These are phyloP conservation scores for Aureobasidium musti DNA, from an alignment of 2,329 filamentous ascomycete genomes.

Conservation along the genomic window DNA sequence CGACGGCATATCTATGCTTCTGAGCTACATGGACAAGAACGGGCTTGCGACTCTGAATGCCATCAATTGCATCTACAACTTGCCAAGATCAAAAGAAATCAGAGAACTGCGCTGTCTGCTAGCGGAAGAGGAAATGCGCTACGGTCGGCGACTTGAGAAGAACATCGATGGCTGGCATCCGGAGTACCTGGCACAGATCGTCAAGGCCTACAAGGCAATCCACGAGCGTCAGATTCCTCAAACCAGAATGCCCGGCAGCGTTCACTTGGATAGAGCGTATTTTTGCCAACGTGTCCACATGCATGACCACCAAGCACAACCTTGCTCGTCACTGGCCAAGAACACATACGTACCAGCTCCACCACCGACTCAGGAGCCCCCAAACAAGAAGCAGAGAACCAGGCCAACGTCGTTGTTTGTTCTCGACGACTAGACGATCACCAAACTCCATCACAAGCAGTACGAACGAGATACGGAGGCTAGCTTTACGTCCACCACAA, in stretches of 20 bases:
- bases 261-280: background rate
- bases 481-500: no score
- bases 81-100: background rate
- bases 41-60: background rate
- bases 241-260: background rate
- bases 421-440: background rate
- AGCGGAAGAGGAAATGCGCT: background rate
- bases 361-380: background rate
- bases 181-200: background rate
- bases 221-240: background rate
- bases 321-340: background rate
- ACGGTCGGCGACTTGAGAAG: background rate
- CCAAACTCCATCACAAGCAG: background rate
- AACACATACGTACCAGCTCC: background rate
- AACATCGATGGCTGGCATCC: background rate
- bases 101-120: background rate
- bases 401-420: background rate
- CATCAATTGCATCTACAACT: background rate
- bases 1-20: background rate
- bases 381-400: background rate
- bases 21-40: background rate
- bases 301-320: background rate
- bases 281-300: background rate
- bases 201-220: background rate
- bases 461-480: no score